Conservation (phyloP, 331 rosid genomes). For the Telfairia occidentalis region DNA sequence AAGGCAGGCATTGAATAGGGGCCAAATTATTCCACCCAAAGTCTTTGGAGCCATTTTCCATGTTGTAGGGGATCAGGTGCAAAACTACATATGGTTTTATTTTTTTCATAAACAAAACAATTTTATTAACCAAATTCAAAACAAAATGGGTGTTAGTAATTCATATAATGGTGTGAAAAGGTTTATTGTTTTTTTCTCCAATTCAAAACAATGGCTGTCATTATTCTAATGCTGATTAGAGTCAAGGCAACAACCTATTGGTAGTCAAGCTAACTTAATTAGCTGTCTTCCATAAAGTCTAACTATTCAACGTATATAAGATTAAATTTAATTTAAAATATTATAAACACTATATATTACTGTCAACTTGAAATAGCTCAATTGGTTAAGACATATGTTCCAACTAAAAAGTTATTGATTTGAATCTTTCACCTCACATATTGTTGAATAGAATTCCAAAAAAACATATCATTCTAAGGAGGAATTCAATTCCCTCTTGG, state of each 20-base stretch:
- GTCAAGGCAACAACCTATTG: not conserved
- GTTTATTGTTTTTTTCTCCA: not conserved
- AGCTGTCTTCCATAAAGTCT: not conserved
- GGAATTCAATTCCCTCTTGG: too few relatives aligned
- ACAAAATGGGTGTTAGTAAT: not conserved
- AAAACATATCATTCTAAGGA: too few relatives aligned
- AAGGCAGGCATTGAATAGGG: not conserved
- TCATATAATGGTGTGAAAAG: not conserved
- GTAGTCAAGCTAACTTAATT: not conserved
- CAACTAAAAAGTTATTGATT: too few relatives aligned
- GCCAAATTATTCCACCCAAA: not conserved
- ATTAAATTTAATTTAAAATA: too few relatives aligned
- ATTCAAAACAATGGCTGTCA: not conserved
- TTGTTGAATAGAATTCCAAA: too few relatives aligned
- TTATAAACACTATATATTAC: too few relatives aligned
- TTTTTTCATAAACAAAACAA: not conserved
- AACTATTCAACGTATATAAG: not conserved
- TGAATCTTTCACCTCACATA: too few relatives aligned
- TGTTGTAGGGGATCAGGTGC: not conserved
- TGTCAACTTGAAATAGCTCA: too few relatives aligned
- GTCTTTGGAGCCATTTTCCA: constrained; percentile 1
- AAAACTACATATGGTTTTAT: not conserved
- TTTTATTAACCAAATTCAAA: not conserved
- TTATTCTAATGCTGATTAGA: not conserved
- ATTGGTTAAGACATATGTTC: too few relatives aligned